Conservation (phyloP, 2,329 filamentous ascomycete genomes). For the Diaporthe citrichinensis region DNA sequence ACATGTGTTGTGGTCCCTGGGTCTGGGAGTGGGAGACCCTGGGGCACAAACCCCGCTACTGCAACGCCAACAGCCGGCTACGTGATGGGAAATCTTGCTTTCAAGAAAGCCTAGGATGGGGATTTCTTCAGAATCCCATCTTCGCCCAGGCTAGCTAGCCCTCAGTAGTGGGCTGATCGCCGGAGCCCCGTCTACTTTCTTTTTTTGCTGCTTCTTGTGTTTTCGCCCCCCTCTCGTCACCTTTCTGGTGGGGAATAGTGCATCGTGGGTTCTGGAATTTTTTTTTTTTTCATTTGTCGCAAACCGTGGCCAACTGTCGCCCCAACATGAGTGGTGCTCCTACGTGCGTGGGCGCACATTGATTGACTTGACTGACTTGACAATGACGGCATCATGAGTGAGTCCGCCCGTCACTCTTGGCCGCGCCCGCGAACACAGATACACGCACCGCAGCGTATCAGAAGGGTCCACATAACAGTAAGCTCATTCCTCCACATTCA, state of each 20-base stretch:
- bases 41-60: constrained; percentile 13
- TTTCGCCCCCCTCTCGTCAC: neutral
- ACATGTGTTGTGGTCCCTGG: constrained; percentile 3
- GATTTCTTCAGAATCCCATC: constrained; percentile 36
- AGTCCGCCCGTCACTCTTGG: neutral
- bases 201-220: neutral
- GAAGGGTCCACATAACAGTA: neutral
- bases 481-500: neutral
- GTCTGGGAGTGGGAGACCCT: neutral
- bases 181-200: neutral
- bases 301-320: too few relatives aligned
- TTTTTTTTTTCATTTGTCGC: neutral
- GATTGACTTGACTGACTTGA: constrained; percentile 4
- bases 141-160: constrained; percentile 1
- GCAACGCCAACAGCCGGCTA: neutral
- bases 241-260: neutral
- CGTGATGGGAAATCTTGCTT: constrained; percentile 29
- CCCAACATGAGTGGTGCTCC: neutral
- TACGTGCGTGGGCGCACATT: neutral
- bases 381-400: constrained; percentile 14
- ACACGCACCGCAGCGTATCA: neutral
- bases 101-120: constrained; percentile 17
- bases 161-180: neutral
- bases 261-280: neutral
- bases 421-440: neutral